Evolutionary conservation across 1,284 basidiomycete species (phyloP).

Genomic region (Wolfiporia cocos): DNA sequence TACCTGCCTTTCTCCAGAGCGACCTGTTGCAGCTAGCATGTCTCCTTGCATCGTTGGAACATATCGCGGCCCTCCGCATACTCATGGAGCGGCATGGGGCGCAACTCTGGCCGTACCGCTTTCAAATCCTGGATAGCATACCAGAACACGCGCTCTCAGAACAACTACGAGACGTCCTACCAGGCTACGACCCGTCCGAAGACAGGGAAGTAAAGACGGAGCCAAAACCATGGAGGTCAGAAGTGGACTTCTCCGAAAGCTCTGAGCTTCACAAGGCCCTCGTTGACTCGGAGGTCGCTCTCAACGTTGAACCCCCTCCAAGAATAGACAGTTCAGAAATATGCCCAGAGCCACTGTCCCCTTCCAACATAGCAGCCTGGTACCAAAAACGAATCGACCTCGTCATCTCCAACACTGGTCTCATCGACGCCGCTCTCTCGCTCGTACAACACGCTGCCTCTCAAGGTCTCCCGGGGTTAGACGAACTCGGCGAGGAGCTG

Average conservation of each 20-base stretch:
- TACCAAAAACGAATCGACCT: constrained; percentile 60
- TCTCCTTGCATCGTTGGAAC: constrained; percentile 56
- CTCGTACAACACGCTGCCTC: constrained; percentile 84
- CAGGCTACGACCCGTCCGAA: constrained; percentile 43
- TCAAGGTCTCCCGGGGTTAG: constrained; percentile 71
- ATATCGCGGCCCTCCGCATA: constrained; percentile 50
- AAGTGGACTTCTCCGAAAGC: constrained; percentile 53
- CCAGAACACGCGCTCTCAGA: constrained; percentile 69
- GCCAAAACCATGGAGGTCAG: constrained; percentile 38
- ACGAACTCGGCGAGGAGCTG: constrained; percentile 85
- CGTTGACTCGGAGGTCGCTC: constrained; percentile 14
- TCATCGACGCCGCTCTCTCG: constrained; percentile 74
- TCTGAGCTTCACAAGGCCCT: constrained; percentile 37
- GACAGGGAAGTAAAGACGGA: constrained; percentile 36
- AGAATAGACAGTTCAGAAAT: too few relatives aligned
- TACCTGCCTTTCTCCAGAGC: constrained; percentile 59
- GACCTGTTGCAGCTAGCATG: constrained; percentile 57
- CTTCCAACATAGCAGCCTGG: constrained; percentile 58
- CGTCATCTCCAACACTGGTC: constrained; percentile 63
- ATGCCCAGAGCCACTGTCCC: constrained; percentile 19
- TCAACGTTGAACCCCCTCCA: constrained; percentile 5
- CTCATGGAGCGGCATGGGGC: constrained; percentile 52
- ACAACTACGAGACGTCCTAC: constrained; percentile 58
- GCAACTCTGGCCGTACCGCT: constrained; percentile 64
- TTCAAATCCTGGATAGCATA: constrained; percentile 64